A percentile compares a stretch with the other conserved stretches of the same genome.
These are phyloP conservation scores for Ophiostoma tasmaniense DNA, from an alignment of 2,329 filamentous ascomycete species.

Conservation along the genomic window DNA sequence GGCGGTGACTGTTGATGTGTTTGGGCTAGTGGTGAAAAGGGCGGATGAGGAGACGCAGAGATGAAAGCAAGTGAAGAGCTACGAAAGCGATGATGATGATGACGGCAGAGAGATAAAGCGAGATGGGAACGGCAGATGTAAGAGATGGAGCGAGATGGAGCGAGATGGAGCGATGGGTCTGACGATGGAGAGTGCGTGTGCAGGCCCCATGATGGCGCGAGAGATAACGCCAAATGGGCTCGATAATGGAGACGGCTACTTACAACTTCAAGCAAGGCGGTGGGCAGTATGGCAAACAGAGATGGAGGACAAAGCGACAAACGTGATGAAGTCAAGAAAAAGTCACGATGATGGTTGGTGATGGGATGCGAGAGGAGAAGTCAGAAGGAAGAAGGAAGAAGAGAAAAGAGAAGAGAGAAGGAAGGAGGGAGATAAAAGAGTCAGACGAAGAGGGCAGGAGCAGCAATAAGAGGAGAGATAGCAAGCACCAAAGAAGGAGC, in stretches of 20 bases:
- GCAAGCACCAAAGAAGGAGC: neutral
- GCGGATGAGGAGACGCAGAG: neutral
- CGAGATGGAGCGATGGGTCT: neutral
- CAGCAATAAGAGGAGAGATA: neutral
- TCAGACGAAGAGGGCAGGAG: neutral
- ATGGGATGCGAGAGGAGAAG: neutral
- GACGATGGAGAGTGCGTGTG: constrained; percentile 1
- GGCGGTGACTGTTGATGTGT: neutral
- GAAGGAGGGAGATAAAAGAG: neutral
- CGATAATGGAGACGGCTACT: neutral
- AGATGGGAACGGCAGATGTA: neutral
- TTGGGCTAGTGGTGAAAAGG: neutral
- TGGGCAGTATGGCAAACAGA: neutral
- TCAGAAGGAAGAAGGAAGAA: neutral
- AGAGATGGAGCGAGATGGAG: neutral
- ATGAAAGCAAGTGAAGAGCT: neutral
- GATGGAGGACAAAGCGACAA: neutral
- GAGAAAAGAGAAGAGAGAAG: neutral
- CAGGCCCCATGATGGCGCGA: constrained; percentile 1
- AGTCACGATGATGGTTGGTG: neutral
- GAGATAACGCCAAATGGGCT: neutral
- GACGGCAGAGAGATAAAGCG: neutral
- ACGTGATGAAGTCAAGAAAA: neutral
- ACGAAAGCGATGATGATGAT: neutral
- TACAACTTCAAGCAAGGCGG: neutral